Conservation (phyloP, 129 eudicot genomes). For the Chrysanthemum seticuspe region DNA sequence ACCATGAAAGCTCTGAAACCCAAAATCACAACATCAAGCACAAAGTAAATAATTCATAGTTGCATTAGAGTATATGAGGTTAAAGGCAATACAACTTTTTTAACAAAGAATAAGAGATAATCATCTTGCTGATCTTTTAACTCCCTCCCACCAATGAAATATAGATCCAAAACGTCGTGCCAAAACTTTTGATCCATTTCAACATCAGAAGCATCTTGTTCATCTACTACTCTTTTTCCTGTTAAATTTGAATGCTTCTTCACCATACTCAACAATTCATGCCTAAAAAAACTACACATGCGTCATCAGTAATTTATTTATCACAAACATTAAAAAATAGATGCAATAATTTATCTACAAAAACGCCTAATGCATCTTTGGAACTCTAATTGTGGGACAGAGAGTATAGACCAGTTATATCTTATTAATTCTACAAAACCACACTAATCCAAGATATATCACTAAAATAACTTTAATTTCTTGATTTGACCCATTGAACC, state of each 20-base stretch:
- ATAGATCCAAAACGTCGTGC: constrained; percentile 73
- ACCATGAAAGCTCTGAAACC: constrained; percentile 49
- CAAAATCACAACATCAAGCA: constrained; percentile 13
- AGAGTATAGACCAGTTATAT: no score
- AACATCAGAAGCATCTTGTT: constrained; percentile 62
- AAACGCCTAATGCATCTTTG: no score
- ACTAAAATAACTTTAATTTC: no score
- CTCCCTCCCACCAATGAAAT: constrained; percentile 72
- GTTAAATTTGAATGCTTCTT: constrained; percentile 79
- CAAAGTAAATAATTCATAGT: constrained; percentile 11
- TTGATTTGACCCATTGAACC: no score
- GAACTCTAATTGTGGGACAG: no score
- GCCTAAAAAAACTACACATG: constrained; percentile 54
- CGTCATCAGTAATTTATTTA: neutral
- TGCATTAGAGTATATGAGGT: neutral
- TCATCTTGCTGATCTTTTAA: constrained; percentile 81
- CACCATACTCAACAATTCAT: constrained; percentile 86
- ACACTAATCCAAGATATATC: no score
- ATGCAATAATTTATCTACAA: neutral
- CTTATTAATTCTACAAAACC: no score
- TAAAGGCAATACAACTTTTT: constrained; percentile 54
- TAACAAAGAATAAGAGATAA: constrained; percentile 87
- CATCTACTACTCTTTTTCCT: constrained; percentile 67
- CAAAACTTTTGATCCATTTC: constrained; percentile 85
- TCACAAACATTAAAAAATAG: neutral